phyloP scores from a whole-genome alignment of 1,284 basidiomycete genomes.

The Malassezia yamatoensis region DNA sequence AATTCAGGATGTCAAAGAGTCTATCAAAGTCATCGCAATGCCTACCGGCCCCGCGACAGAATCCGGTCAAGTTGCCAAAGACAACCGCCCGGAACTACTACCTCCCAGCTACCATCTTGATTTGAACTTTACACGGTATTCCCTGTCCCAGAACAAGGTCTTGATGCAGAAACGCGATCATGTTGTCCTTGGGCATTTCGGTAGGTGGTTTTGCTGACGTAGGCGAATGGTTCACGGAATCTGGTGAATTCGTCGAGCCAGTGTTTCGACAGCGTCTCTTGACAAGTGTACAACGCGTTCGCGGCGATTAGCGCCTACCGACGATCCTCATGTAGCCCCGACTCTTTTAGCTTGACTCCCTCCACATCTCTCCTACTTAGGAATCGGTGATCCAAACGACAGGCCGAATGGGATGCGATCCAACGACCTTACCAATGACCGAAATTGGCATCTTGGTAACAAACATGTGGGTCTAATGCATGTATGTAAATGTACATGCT shows the following conservation, averaged over 20 bases:
- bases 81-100: slow-evolving; percentile 23
- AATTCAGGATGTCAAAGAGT: slow-evolving; percentile 27
- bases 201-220: slow-evolving; percentile 19
- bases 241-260: slow-evolving; percentile 38
- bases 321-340: too few relatives aligned
- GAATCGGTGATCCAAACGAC: too few relatives aligned
- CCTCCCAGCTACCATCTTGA: slow-evolving; percentile 37
- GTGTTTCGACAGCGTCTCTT: slow-evolving; percentile 34
- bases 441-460: slow-evolving; percentile 8
- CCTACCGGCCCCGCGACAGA: slow-evolving; percentile 23
- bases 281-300: slow-evolving; percentile 26
- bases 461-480: slow-evolving; percentile 18
- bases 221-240: slow-evolving; percentile 46
- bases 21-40: slow-evolving; percentile 27
- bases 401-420: not conserved
- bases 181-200: slow-evolving; percentile 33
- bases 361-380: not conserved
- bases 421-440: not conserved
- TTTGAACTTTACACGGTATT: slow-evolving; percentile 25
- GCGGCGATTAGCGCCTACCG: slow-evolving; percentile 17
- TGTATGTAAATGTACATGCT: slow-evolving; percentile 48
- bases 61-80: slow-evolving; percentile 12
- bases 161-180: slow-evolving; percentile 6
- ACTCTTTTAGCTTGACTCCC: not conserved
- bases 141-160: slow-evolving; percentile 23